A percentile compares a stretch with the other conserved stretches of the same genome.
These are phyloP conservation scores for Cutaneotrichosporon sp. DNA, from an alignment of 1,284 basidiomycete species.

Conservation along the genomic window DNA sequence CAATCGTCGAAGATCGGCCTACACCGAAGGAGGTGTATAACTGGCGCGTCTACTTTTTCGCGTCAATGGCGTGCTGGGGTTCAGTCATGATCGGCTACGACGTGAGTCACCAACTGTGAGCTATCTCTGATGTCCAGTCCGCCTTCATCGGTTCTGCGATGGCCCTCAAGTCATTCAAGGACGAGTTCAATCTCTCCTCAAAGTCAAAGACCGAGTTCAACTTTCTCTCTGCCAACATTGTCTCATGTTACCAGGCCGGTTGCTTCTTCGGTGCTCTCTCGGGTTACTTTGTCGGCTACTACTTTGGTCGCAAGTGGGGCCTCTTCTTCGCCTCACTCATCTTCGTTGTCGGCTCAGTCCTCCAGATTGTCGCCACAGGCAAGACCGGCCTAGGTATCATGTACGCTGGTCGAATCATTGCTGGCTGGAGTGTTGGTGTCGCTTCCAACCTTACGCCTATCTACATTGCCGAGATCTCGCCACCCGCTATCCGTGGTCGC, in stretches of 20 bases:
- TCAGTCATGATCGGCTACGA: slow-evolving; percentile 57
- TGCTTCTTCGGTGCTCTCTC: slow-evolving; percentile 32
- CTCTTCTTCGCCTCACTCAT: slow-evolving; percentile 37
- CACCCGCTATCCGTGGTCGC: slow-evolving; percentile 50
- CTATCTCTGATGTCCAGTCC: slow-evolving; percentile 17
- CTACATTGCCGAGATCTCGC: slow-evolving; percentile 53
- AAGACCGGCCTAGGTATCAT: slow-evolving; percentile 34
- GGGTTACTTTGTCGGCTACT: slow-evolving; percentile 28
- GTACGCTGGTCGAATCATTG: slow-evolving; percentile 43
- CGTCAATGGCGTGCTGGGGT: slow-evolving; percentile 45
- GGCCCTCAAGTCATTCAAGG: slow-evolving; percentile 35
- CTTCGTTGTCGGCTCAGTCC: slow-evolving; percentile 46
- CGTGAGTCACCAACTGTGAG: slow-evolving; percentile 19
- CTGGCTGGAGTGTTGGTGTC: slow-evolving; percentile 46
- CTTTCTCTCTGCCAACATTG: slow-evolving; percentile 54
- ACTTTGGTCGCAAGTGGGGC: slow-evolving; percentile 36
- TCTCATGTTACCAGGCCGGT: slow-evolving; percentile 53
- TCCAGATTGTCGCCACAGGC: slow-evolving; percentile 40
- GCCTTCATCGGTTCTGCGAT: slow-evolving; percentile 43
- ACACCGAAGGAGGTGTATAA: slow-evolving; percentile 59
- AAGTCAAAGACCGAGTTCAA: slow-evolving; percentile 12
- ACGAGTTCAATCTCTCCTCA: slow-evolving; percentile 31
- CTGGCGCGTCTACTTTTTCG: slow-evolving; percentile 55
- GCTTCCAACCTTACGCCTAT: slow-evolving; percentile 40
- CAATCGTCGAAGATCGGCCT: slow-evolving; percentile 53